Evolutionary conservation across 2,329 filamentous ascomycete species (phyloP).

Genomic region (Penicillium sp.): DNA sequence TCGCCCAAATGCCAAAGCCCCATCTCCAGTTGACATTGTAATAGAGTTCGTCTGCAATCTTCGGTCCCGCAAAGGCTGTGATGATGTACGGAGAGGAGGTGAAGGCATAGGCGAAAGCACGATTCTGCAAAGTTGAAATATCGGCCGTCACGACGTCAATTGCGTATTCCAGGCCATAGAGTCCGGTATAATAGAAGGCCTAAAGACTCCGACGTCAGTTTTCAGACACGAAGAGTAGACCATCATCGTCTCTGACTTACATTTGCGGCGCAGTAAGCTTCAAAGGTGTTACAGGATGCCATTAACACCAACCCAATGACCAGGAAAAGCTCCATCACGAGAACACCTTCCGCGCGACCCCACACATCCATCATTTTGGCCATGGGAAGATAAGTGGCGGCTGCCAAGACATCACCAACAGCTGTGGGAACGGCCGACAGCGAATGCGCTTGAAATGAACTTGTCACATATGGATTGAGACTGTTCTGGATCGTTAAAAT

Average conservation of each 20-base stretch:
- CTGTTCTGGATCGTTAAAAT: conserved; percentile 40
- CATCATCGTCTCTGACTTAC: conserved; percentile 4
- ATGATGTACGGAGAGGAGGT: conserved; percentile 63
- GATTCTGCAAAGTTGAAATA: conserved; percentile 60
- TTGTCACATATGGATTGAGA: conserved; percentile 53
- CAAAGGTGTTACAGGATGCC: conserved; percentile 60
- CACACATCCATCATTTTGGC: conserved; percentile 65
- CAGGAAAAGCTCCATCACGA: conserved; percentile 50
- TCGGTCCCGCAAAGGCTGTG: conserved; percentile 60
- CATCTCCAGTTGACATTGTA: conserved; percentile 59
- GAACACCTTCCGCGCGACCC: conserved; percentile 61
- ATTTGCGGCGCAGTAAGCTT: conserved; percentile 63
- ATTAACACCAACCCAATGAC: conserved; percentile 59
- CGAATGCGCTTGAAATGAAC: conserved; percentile 55
- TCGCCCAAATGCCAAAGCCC: conserved; percentile 63
- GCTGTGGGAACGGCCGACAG: conserved; percentile 56
- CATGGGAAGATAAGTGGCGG: conserved; percentile 60
- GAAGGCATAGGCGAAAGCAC: conserved; percentile 62
- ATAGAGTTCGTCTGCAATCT: conserved; percentile 54
- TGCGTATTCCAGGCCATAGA: conserved; percentile 57
- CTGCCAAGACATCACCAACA: conserved; percentile 57
- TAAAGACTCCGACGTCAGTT: conserved; percentile 14
- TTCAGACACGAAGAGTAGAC: neutral
- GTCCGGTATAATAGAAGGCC: conserved; percentile 51
- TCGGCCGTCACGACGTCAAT: conserved; percentile 64